Evolutionary conservation across 805 yeast species (phyloP), one percentile per base, ranked within the genome.

Genomic region (Candida quercuum): DNA sequence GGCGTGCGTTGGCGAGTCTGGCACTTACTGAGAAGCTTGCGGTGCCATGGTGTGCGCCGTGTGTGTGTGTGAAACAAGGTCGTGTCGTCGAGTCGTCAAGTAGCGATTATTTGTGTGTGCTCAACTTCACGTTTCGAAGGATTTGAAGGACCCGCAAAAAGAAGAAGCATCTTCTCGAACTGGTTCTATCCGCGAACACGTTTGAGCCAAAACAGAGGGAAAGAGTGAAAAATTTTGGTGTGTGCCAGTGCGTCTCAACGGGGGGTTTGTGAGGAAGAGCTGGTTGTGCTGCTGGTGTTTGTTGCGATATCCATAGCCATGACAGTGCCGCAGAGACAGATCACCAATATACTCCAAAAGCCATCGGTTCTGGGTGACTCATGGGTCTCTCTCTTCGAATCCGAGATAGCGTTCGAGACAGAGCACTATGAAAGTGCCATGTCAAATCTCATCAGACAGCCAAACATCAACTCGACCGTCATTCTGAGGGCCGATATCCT

Each of bases 401-500:
- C 63, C 0, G 52, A 52, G 1, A 79, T 71, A 3, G 74, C 66
- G 4, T 81, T 80, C 48, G 62, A 62, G 11, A 52, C 66, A 12
- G 59, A 57, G 5, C 86, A 87, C 60, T 87, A 80, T 52, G 79
- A 76, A 39, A 63, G 64, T 3, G 96, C 96, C 6, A 82, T 87
- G 89, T 60, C 74, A 31, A 85, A 86, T 57, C 68, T 87, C 42
- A 83, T 87, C 37, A 69, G 72, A 41, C 86, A 86, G 46, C 96
- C 96, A 14, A 85, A 88, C 56, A 84, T 87, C 61, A 91, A 89
- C 61, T 89, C 97, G 10, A 84, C 96, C 0, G 93, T 87, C 25
- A 83, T 89, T 24, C 66, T 91, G 60, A 66, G 98, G 47, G 95
- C 97, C 0, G 97, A 91, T 60, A 76, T 88, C 18, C 56, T 85